Conservation (phyloP, 169 alveolate genomes). For the Fabrea salina region DNA sequence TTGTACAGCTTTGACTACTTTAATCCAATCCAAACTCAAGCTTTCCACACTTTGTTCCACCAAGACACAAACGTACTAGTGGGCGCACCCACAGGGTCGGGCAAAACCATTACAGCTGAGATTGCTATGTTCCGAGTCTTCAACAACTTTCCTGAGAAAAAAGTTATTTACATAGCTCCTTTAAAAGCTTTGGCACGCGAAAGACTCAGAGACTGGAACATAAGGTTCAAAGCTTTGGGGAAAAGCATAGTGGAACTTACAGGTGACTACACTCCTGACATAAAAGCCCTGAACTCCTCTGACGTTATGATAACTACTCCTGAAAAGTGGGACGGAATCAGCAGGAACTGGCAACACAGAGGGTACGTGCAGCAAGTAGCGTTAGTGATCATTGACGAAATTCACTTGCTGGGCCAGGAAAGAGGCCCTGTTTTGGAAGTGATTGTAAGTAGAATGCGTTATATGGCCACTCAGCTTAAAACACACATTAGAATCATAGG, state of each 20-base stretch:
- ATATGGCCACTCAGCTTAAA: constrained; percentile 88
- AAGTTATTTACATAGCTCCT: constrained; percentile 81
- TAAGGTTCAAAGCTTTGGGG: constrained; percentile 79
- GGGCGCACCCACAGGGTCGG: constrained; percentile 99
- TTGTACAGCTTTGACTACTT: constrained; percentile 84
- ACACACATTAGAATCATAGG: constrained; percentile 92
- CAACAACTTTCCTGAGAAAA: constrained; percentile 65
- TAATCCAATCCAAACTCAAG: constrained; percentile 95
- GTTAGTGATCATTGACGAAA: constrained; percentile 97
- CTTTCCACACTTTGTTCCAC: constrained; percentile 93
- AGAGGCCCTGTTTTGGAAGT: constrained; percentile 98
- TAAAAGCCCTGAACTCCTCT: constrained; percentile 81
- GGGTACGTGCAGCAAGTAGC: constrained; percentile 90
- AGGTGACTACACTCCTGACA: constrained; percentile 94
- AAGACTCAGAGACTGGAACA: constrained; percentile 89
- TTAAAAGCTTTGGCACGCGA: constrained; percentile 86
- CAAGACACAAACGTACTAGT: constrained; percentile 95
- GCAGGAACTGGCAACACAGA: constrained; percentile 97
- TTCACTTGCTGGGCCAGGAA: constrained; percentile 96
- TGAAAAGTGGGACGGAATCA: constrained; percentile 99
- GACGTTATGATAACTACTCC: constrained; percentile 98
- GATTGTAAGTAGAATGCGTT: constrained; percentile 95
- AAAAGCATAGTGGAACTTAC: constrained; percentile 94
- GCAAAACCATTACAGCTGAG: constrained; percentile 98
- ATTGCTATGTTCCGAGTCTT: constrained; percentile 90